These are phyloP conservation scores for Asterella californica DNA, from an alignment of 225 moss, liverwort and hornwort genomes.

Conservation along the genomic window DNA sequence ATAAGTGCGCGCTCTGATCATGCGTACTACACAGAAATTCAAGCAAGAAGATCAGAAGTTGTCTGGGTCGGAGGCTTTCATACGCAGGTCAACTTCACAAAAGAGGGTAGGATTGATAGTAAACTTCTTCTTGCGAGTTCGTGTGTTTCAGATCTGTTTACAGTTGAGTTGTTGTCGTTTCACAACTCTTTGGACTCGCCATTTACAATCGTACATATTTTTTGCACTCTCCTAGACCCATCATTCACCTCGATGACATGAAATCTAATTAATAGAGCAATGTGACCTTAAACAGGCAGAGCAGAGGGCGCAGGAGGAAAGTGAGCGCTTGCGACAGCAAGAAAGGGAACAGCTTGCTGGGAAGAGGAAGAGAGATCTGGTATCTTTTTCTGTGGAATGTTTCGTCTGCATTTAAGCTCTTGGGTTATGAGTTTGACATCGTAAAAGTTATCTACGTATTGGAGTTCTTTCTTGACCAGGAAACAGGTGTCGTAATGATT, in stretches of 20 bases:
- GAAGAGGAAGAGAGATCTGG: slow-evolving; percentile 88
- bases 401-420: too few species aligned
- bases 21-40: slow-evolving; percentile 70
- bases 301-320: slow-evolving; percentile 94
- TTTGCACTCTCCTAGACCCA: neutral
- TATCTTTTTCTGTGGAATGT: slow-evolving; percentile 3
- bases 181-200: neutral
- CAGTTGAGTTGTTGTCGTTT: neutral
- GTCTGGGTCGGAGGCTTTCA: slow-evolving; percentile 88
- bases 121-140: neutral
- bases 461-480: too few species aligned
- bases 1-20: neutral
- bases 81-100: slow-evolving; percentile 85
- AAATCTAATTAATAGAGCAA: neutral
- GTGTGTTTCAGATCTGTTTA: neutral
- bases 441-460: too few species aligned
- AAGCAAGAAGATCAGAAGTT: slow-evolving; percentile 95
- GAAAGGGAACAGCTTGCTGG: slow-evolving; percentile 89
- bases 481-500: neutral
- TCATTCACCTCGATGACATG: neutral
- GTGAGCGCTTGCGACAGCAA: slow-evolving; percentile 94
- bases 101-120: slow-evolving; percentile 56
- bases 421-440: too few species aligned
- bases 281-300: slow-evolving; percentile 58
- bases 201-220: neutral